These are phyloP conservation scores for Boletus coccyginus DNA, from an alignment of 768 basidiomycete genomes.

Conservation along the genomic window DNA sequence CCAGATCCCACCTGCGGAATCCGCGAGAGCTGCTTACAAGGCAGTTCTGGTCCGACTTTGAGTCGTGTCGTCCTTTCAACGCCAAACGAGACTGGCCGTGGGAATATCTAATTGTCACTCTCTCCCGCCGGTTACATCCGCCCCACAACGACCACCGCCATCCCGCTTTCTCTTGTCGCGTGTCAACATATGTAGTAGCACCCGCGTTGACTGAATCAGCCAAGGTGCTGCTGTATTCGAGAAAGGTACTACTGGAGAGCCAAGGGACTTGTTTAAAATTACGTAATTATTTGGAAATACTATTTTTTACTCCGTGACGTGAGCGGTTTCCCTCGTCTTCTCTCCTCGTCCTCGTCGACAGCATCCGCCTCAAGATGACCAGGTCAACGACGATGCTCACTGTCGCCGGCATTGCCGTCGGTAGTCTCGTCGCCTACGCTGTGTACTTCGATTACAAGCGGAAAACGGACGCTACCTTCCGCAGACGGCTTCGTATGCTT, in stretches of 20 bases:
- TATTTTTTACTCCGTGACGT: conserved; percentile 11
- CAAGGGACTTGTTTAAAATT: conserved; percentile 12
- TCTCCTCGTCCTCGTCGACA: conserved; percentile 3
- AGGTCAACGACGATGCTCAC: conserved; percentile 40
- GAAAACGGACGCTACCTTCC: conserved; percentile 82
- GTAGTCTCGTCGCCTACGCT: conserved; percentile 72
- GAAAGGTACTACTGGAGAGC: neutral
- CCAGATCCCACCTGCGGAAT: conserved; percentile 20
- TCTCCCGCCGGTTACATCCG: conserved; percentile 14
- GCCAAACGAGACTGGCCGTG: conserved; percentile 18
- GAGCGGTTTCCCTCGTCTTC: conserved; percentile 1
- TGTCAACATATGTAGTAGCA: too few relatives aligned
- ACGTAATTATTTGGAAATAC: conserved; percentile 20
- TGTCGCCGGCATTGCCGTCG: conserved; percentile 46
- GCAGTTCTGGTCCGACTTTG: conserved; percentile 10
- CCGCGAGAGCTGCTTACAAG: conserved; percentile 20
- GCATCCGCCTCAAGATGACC: conserved; percentile 16
- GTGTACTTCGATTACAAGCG: conserved; percentile 95
- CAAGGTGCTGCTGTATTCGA: neutral
- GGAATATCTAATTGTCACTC: conserved; percentile 8
- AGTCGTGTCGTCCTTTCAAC: conserved; percentile 23
- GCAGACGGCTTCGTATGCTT: conserved; percentile 80
- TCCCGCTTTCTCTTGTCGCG: too few relatives aligned
- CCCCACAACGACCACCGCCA: neutral
- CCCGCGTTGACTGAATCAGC: neutral